Evolutionary conservation across 768 basidiomycete species (phyloP).

Genomic region (Lyophyllum semitale): DNA sequence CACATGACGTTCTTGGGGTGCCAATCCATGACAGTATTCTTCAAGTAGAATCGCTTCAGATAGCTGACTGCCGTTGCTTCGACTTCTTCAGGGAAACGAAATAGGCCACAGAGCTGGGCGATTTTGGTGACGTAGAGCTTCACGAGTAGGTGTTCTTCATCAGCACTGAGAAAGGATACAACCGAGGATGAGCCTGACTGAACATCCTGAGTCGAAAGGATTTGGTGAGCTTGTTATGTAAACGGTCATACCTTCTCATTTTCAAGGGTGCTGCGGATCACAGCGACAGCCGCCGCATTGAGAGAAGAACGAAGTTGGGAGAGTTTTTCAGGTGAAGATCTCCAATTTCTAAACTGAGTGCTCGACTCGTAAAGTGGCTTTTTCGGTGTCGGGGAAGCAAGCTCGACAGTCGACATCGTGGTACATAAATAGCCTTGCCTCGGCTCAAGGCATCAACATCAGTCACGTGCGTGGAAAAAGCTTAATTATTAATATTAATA

Average conservation of each 20-base stretch:
- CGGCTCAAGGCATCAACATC: no score
- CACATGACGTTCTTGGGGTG: conserved; percentile 99
- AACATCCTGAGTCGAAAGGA: conserved; percentile 23
- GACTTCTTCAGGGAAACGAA: conserved; percentile 89
- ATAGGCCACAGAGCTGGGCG: conserved; percentile 80
- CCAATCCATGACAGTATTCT: conserved; percentile 99
- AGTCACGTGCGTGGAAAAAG: no score
- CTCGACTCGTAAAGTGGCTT: conserved; percentile 71
- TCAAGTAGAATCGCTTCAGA: conserved; percentile 94
- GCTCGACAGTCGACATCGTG: conserved; percentile 6
- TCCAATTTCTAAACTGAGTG: conserved; percentile 87
- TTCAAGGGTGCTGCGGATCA: conserved; percentile 78
- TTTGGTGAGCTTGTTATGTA: conserved; percentile 11
- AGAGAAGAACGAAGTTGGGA: conserved; percentile 59
- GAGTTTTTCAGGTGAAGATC: conserved; percentile 76
- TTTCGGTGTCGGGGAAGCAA: conserved; percentile 18
- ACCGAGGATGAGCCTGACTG: conserved; percentile 74
- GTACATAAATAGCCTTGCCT: no score
- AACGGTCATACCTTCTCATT: conserved; percentile 64
- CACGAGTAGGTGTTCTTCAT: conserved; percentile 88
- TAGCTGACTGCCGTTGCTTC: conserved; percentile 92
- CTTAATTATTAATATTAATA: no score
- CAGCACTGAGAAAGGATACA: conserved; percentile 73
- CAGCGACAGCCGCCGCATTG: conserved; percentile 75
- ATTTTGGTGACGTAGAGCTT: conserved; percentile 88